Conservation (phyloP, 108 stramenopile species). For the Pseudonitzschia delicatissima region DNA sequence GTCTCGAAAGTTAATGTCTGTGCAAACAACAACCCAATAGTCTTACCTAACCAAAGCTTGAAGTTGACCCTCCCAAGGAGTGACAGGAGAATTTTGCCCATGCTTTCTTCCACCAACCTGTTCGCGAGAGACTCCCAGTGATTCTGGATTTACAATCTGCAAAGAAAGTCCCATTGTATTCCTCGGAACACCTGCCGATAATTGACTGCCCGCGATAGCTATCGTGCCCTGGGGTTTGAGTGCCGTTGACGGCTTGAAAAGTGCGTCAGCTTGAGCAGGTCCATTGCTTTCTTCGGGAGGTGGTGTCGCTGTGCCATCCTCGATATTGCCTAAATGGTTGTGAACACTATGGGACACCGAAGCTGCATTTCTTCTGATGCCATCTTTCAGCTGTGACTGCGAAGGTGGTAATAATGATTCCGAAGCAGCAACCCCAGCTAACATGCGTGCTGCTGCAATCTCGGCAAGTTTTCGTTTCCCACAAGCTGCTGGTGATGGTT, state of each 20-base stretch:
- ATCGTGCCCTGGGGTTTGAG: background rate
- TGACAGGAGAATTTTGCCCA: conserved; percentile 61
- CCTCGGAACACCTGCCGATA: conserved; percentile 3
- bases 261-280: background rate
- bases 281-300: conserved; percentile 24
- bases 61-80: conserved; percentile 86
- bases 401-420: conserved; percentile 3
- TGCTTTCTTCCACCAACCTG: conserved; percentile 24
- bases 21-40: background rate
- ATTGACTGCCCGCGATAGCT: background rate
- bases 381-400: background rate
- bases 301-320: conserved; percentile 38
- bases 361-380: background rate
- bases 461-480: conserved; percentile 84
- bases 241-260: background rate
- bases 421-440: conserved; percentile 58
- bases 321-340: background rate
- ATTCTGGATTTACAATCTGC: conserved; percentile 87
- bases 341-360: background rate
- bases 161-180: conserved; percentile 46
- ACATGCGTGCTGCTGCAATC: conserved; percentile 83
- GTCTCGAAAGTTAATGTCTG: background rate
- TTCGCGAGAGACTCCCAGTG: conserved; percentile 45
- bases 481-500: conserved; percentile 84
- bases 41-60: conserved; percentile 70